Percentiles rank a stretch among this genome's conserved stretches.
phyloP scores from a whole-genome alignment of 1,284 basidiomycete genomes.

The Ganoderma boninense region DNA sequence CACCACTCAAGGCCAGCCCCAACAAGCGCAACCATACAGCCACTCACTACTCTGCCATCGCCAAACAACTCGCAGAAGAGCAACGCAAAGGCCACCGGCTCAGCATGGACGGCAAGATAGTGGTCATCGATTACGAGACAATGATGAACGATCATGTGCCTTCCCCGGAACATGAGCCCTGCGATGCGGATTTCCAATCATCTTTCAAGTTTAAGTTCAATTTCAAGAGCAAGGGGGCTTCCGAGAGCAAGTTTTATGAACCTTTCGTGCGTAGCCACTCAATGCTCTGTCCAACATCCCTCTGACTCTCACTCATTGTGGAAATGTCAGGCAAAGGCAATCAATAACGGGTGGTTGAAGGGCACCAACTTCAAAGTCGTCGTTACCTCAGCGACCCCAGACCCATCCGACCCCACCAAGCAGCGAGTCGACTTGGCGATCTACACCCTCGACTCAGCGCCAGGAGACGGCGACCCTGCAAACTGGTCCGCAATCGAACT shows the following conservation, averaged over 20 bases:
- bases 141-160: background rate
- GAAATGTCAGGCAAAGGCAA: background rate
- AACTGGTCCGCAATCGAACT: conserved; percentile 18
- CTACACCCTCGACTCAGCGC: background rate
- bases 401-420: background rate
- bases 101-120: conserved; percentile 9
- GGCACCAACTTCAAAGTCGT: background rate
- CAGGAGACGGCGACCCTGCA: background rate
- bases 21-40: background rate
- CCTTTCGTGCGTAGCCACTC: background rate
- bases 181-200: background rate
- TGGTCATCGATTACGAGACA: conserved; percentile 6
- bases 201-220: background rate
- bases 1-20: background rate
- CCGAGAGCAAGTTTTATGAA: background rate
- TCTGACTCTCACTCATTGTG: background rate
- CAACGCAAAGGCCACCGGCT: conserved; percentile 4
- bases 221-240: background rate
- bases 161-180: background rate
- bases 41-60: background rate
- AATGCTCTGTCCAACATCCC: background rate
- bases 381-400: background rate
- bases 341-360: background rate
- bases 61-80: conserved; percentile 3
- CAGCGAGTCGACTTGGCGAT: background rate